A percentile compares a stretch with the other conserved stretches of the same genome.
Evolutionary conservation across 768 basidiomycete species (phyloP).

Genomic region (Lenzites betulinus): DNA sequence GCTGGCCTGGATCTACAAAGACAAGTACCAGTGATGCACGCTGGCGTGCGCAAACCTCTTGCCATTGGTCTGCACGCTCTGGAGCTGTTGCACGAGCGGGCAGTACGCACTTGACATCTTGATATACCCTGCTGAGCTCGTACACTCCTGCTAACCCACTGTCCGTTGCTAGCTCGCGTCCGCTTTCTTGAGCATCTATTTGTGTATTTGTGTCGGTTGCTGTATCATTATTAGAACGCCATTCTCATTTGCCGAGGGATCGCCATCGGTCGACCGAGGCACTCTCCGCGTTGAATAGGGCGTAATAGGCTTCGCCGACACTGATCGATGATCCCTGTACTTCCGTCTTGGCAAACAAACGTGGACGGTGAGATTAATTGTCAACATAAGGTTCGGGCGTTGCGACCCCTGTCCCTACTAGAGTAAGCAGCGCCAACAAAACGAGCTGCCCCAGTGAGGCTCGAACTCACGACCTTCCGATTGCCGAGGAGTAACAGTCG

Average conservation of each 20-base stretch:
- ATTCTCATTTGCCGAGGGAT: neutral
- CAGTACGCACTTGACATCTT: neutral
- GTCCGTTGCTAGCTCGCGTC: neutral
- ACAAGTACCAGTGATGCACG: conserved; percentile 56
- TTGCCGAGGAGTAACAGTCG: conserved; percentile 56
- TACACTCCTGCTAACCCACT: neutral
- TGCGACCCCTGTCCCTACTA: no score
- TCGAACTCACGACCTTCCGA: conserved; percentile 74
- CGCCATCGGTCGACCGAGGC: neutral
- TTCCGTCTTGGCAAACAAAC: no score
- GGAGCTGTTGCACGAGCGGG: no score
- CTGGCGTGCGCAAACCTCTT: neutral
- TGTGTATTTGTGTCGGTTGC: neutral
- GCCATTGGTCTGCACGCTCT: no score
- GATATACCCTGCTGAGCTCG: neutral
- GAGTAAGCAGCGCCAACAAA: neutral
- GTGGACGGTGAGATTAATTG: no score
- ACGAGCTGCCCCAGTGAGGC: conserved; percentile 49
- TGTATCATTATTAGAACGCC: conserved; percentile 9
- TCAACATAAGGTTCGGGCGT: neutral
- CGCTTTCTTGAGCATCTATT: neutral
- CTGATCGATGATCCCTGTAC: no score
- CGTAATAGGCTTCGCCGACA: neutral
- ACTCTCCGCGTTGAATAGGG: no score
- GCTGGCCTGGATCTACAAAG: conserved; percentile 90